These are phyloP conservation scores for Linum tenue DNA, from an alignment of 345 rosid species.

Conservation along the genomic window DNA sequence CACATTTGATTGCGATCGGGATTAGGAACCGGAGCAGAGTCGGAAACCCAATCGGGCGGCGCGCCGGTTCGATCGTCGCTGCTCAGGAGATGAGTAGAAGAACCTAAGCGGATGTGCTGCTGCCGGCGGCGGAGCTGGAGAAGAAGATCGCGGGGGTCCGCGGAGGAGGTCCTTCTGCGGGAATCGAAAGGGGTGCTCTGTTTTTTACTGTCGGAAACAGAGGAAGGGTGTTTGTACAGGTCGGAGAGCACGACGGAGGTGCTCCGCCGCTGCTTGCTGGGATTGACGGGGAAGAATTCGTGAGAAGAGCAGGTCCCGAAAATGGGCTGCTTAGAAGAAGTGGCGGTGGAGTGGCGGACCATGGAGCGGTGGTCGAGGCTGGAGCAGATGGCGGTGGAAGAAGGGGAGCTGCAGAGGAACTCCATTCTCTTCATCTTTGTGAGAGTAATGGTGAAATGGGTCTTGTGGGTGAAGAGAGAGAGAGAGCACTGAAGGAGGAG, in stretches of 20 bases:
- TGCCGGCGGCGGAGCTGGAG: slow-evolving; percentile 52
- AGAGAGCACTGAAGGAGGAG: neutral
- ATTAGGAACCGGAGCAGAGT: slow-evolving; percentile 18
- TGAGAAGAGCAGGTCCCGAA: slow-evolving; percentile 40
- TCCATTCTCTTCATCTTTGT: slow-evolving; percentile 51
- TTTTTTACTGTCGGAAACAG: neutral
- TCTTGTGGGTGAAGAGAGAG: slow-evolving; percentile 13
- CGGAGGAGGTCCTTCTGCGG: slow-evolving; percentile 64
- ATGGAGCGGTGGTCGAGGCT: slow-evolving; percentile 37
- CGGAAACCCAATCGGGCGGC: slow-evolving; percentile 34
- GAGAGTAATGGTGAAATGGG: neutral
- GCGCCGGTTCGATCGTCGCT: slow-evolving; percentile 26
- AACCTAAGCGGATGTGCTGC: slow-evolving; percentile 25
- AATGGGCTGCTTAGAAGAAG: slow-evolving; percentile 1
- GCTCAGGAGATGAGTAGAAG: slow-evolving; percentile 55
- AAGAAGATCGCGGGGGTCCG: slow-evolving; percentile 30
- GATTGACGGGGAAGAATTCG: slow-evolving; percentile 26
- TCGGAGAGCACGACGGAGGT: neutral
- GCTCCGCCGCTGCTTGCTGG: slow-evolving; percentile 13
- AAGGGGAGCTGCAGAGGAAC: slow-evolving; percentile 69
- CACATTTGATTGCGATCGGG: neutral
- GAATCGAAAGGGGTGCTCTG: slow-evolving; percentile 6
- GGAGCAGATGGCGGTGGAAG: slow-evolving; percentile 71
- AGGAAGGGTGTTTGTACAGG: neutral
- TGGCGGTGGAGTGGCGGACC: slow-evolving; percentile 21